phyloP scores from a whole-genome alignment of 75 land plant species.

The Pseudotsuga menziesii region DNA sequence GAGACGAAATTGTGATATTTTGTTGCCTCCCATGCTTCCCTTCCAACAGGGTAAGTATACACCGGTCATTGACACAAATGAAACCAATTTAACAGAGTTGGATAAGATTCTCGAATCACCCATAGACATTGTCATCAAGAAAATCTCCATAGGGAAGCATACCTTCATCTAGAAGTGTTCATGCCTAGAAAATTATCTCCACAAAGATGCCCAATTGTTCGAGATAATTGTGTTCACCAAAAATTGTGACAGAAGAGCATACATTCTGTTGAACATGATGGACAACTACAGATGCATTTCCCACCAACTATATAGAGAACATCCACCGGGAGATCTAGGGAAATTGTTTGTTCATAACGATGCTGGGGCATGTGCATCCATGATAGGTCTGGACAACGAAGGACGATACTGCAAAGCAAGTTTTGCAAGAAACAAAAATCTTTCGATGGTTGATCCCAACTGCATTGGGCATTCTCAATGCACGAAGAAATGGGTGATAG shows the following conservation, averaged over 20 bases:
- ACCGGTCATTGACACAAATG: background rate
- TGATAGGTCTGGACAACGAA: slow-evolving; percentile 82
- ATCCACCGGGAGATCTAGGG: too few relatives aligned
- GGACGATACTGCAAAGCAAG: slow-evolving; percentile 73
- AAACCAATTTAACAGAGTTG: background rate
- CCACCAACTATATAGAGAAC: background rate
- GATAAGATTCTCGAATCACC: background rate
- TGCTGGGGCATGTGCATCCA: slow-evolving; percentile 17
- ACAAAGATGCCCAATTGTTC: background rate
- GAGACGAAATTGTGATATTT: too few relatives aligned
- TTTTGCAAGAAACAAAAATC: slow-evolving; percentile 76
- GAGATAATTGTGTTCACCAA: background rate
- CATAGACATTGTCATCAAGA: background rate
- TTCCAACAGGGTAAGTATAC: background rate
- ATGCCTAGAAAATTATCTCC: background rate
- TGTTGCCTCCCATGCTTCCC: background rate
- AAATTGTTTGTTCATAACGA: too few relatives aligned
- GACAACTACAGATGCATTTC: background rate
- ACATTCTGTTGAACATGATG: background rate
- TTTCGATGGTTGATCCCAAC: slow-evolving; percentile 68
- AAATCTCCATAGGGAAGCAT: background rate
- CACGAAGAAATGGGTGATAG: slow-evolving; percentile 63
- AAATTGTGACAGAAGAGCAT: background rate
- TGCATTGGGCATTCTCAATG: slow-evolving; percentile 57
- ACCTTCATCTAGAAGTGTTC: background rate